These are phyloP conservation scores for Vitis hybrid DNA, from an alignment of 177 flowering plant genomes.

Conservation along the genomic window DNA sequence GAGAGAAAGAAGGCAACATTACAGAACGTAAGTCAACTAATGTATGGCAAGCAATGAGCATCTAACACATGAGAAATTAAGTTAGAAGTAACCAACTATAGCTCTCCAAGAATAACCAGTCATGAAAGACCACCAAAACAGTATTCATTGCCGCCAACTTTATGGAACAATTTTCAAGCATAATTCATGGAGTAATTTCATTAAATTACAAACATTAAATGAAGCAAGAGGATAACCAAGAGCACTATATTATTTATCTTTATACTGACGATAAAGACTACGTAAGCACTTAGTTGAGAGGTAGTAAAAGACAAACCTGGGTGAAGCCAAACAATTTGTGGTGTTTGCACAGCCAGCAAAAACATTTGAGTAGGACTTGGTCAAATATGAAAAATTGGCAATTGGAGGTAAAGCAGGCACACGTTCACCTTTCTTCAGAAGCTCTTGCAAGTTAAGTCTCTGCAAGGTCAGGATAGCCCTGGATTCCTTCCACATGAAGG, in stretches of 20 bases:
- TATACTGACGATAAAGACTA: background rate
- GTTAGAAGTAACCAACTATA: background rate
- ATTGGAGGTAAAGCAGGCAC: slow-evolving; percentile 75
- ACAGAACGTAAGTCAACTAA: too few species aligned
- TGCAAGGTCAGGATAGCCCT: slow-evolving; percentile 76
- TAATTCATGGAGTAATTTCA: background rate
- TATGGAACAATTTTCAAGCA: background rate
- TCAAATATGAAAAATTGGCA: slow-evolving; percentile 84
- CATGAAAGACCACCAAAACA: background rate
- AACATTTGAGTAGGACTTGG: slow-evolving; percentile 88
- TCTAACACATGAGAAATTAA: too few species aligned
- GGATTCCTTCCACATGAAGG: slow-evolving; percentile 87
- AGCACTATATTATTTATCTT: background rate
- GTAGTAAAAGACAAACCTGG: slow-evolving; percentile 41
- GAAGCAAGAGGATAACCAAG: background rate
- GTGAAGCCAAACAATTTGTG: slow-evolving; percentile 40
- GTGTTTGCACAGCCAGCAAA: slow-evolving; percentile 62
- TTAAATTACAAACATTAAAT: background rate
- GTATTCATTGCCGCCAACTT: background rate
- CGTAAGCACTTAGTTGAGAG: background rate
- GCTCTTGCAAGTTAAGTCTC: slow-evolving; percentile 70
- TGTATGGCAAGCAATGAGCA: too few species aligned
- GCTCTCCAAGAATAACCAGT: background rate
- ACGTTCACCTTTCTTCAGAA: slow-evolving; percentile 77
- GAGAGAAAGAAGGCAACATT: background rate